phyloP scores from a whole-genome alignment of 345 rosid genomes.

The Arabis alpina region DNA sequence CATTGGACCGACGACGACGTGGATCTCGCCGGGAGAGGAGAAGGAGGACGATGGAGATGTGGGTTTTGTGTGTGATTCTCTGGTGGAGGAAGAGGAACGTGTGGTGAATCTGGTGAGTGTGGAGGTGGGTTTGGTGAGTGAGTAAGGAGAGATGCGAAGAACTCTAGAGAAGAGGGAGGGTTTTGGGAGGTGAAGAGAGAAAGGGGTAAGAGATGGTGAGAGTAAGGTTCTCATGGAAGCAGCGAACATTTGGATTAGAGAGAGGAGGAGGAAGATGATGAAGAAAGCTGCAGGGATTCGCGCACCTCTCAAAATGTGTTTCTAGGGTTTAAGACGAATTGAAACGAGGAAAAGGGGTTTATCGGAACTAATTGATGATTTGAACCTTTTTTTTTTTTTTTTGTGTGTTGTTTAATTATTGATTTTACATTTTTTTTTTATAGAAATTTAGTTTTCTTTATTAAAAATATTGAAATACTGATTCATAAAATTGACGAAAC shows the following conservation, averaged over 20 bases:
- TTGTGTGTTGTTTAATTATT: too few species aligned
- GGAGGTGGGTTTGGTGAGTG: slow-evolving; percentile 35
- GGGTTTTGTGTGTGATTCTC: slow-evolving; percentile 38
- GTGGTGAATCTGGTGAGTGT: slow-evolving; percentile 27
- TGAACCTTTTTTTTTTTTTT: too few species aligned
- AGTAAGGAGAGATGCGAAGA: slow-evolving; percentile 22
- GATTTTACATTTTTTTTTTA: too few species aligned
- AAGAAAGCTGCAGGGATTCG: slow-evolving; percentile 8
- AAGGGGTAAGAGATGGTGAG: slow-evolving; percentile 41
- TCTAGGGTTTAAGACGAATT: slow-evolving; percentile 18
- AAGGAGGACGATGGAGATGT: slow-evolving; percentile 39
- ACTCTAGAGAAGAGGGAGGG: slow-evolving; percentile 39
- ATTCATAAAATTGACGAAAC: too few species aligned
- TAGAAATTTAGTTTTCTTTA: too few species aligned
- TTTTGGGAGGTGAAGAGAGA: slow-evolving; percentile 43
- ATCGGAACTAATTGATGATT: neutral
- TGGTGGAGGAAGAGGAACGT: slow-evolving; percentile 25
- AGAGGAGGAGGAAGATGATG: neutral
- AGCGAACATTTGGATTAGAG: slow-evolving; percentile 40
- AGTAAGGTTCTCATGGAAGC: slow-evolving; percentile 58
- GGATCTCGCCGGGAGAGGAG: slow-evolving; percentile 59
- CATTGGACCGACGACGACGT: slow-evolving; percentile 89
- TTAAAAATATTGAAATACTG: too few species aligned
- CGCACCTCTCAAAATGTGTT: neutral
- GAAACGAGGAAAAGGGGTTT: neutral